These are phyloP conservation scores for Phoma sp. DNA, from an alignment of 2,329 filamentous ascomycete species.

Conservation along the genomic window DNA sequence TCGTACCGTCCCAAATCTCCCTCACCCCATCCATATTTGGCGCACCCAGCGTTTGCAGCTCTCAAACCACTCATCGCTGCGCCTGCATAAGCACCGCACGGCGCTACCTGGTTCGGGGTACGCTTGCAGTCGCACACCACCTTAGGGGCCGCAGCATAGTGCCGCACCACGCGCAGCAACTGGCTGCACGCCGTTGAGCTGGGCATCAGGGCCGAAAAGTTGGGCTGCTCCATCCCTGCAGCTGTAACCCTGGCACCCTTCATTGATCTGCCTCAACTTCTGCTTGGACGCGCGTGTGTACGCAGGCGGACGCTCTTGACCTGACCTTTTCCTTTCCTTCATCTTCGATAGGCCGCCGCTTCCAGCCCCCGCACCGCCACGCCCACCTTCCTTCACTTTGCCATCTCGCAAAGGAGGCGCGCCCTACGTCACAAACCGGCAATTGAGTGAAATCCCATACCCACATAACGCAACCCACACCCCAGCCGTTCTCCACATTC, in stretches of 20 bases:
- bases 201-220: constrained; percentile 24
- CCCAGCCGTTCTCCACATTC: constrained; percentile 33
- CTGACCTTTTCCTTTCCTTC: constrained; percentile 5
- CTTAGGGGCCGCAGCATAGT: constrained; percentile 9
- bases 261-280: constrained; percentile 19
- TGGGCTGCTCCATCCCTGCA: constrained; percentile 24
- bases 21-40: too few relatives aligned
- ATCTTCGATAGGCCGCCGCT: constrained; percentile 13
- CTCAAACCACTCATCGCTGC: constrained; percentile 14
- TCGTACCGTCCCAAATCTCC: constrained; percentile 13
- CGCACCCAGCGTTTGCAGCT: constrained; percentile 8
- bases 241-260: constrained; percentile 2
- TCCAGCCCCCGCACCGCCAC: constrained; percentile 14
- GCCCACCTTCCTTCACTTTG: constrained; percentile 5
- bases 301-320: constrained; percentile 4
- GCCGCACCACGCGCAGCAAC: constrained; percentile 16
- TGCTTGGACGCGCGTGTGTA: constrained; percentile 2
- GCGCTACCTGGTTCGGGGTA: constrained; percentile 19
- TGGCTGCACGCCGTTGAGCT: constrained; percentile 12
- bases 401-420: constrained; percentile 11
- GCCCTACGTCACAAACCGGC: constrained; percentile 33
- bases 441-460: constrained; percentile 29
- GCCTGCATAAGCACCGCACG: constrained; percentile 7
- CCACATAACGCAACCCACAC: constrained; percentile 14
- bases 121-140: constrained; percentile 14